Base-by-base conservation (phyloP, 768 basidiomycete species). In the Coprinopsis cinerea region DNA sequence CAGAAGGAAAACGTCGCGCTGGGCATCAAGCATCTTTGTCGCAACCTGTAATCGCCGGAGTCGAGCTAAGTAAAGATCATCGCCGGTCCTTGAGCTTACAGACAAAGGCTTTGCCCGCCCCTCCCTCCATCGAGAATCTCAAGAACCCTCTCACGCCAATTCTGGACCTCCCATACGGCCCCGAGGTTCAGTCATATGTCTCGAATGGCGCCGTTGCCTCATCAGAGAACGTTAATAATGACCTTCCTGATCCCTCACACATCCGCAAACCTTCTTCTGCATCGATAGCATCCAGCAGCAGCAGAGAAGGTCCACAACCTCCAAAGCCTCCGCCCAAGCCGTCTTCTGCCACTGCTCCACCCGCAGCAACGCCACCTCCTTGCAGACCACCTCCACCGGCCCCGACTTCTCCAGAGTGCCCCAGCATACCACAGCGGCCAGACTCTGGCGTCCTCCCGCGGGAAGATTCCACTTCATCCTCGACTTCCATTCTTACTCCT, bases 401-500 rank as follows among this genome's bases (percentile, higher is more conserved):
- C n/a, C n/a, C n/a, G n/a, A n/a, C n/a, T n/a, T n/a, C n/a, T n/a
- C n/a, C n/a, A n/a, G n/a, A n/a, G n/a, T n/a, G n/a, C n/a, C n/a
- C n/a, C n/a, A n/a, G n/a, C n/a, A n/a, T n/a, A n/a, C 40, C 6
- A 32, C 52, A 25, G 28, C 48, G 23, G 42, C 42, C 53, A 55
- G 30, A 32, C 15, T 7, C 7, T 7, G 30, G 30, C 15, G 7
- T 15, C 9, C 7, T 32, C 30, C 18, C 37, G 18, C 37, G 18
- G 18, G 24, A 43, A 26, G 51, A 54, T 25, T 52, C 55, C 32
- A 14, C 58, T 51, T 63, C 64, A 43, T 52, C 54, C 6, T n/a
- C n/a, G n/a, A 57, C 64, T 27, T 65, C 56, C 14, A 20, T 60
- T 20, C 53, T 56, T 20, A 63, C 64, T 2, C 64, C 64, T 7